These are phyloP conservation scores for Fomitopsis schrenkii DNA, from an alignment of 1,284 basidiomycete genomes.

Conservation along the genomic window DNA sequence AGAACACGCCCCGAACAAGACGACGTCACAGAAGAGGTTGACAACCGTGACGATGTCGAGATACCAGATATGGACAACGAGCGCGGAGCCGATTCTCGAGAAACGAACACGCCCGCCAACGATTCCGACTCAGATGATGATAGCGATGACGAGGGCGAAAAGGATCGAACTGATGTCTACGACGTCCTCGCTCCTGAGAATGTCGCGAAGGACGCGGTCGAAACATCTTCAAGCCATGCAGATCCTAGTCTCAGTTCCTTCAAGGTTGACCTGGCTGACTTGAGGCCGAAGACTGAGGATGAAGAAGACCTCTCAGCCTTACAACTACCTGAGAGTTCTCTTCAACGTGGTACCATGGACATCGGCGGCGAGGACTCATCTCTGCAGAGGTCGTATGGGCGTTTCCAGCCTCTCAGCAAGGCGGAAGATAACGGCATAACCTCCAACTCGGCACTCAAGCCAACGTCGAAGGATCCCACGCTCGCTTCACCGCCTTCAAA, in stretches of 20 bases:
- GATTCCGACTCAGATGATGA: slow-evolving; percentile 50
- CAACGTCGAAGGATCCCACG: slow-evolving; percentile 40
- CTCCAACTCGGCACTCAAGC: slow-evolving; percentile 18
- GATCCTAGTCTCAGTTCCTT: slow-evolving; percentile 8
- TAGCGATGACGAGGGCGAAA: slow-evolving; percentile 54
- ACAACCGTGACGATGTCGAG: slow-evolving; percentile 14
- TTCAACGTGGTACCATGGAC: slow-evolving; percentile 27
- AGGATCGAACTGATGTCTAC: slow-evolving; percentile 47
- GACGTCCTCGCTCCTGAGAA: slow-evolving; percentile 52
- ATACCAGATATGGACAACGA: slow-evolving; percentile 17
- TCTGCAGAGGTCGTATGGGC: neutral
- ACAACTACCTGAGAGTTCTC: slow-evolving; percentile 20
- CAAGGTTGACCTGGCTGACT: slow-evolving; percentile 31
- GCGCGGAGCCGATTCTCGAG: slow-evolving; percentile 18
- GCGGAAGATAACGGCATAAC: slow-evolving; percentile 6
- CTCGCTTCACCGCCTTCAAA: slow-evolving; percentile 36
- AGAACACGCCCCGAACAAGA: slow-evolving; percentile 32
- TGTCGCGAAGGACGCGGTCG: slow-evolving; percentile 49
- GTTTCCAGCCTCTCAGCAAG: slow-evolving; percentile 4
- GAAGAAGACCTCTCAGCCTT: slow-evolving; percentile 53
- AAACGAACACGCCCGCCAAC: slow-evolving; percentile 27
- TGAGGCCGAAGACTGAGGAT: slow-evolving; percentile 60
- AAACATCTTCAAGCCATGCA: slow-evolving; percentile 21
- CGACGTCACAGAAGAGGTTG: slow-evolving; percentile 20
- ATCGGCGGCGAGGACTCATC: slow-evolving; percentile 23